Evolutionary conservation across 106 monocot genomes (phyloP), one percentile per base, ranked within the genome.

Genomic region (Dioscorea zingiberensis): DNA sequence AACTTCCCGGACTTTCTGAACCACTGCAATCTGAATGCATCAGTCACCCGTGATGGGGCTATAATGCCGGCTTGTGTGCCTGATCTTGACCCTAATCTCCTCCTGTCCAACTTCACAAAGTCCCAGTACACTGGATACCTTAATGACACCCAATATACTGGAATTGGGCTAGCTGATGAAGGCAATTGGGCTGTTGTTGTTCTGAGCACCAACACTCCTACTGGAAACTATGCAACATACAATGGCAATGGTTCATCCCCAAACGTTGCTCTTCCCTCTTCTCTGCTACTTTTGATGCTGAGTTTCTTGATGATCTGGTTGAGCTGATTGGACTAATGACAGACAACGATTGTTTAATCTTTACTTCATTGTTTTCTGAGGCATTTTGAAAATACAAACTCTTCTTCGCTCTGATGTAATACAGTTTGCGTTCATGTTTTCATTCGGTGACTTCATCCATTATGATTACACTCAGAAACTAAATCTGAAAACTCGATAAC

Each of bases 121-220:
- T 85, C 95, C 0, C 95, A 85, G 51, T 91, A 91, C 66, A 74
- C 77, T 18, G 59, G 55, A 22, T 66, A 74, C 2, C 70, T 95
- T 44, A 95, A 95, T 47, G 67, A 73, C 45, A 85, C 70, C 54
- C 44, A 63, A 7, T 91, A 32, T 65, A 76, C 62, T 0, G 85
- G 91, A 24, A 82, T 77, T 4, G 95, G 91, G 16, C 75, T 91
- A 21, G 85, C 88, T 27, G 76, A 85, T 21, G 87, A 88, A 65
- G 95, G 83, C 0, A 63, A 91, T 54, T 95, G 95, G 95, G 82
- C 91, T 3, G 91, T 95, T 1, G 82, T 91, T 12, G 83, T 95
- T 38, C 67, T 95, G 71, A 94, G 77, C 66, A 94, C 87, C 2
- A 72, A 78, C 68, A 83, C 84, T 1, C 51, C 85, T 1, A 54